Evolutionary conservation across 352 stramenopile genomes (phyloP).

Genomic region (Peronospora farinosa): DNA sequence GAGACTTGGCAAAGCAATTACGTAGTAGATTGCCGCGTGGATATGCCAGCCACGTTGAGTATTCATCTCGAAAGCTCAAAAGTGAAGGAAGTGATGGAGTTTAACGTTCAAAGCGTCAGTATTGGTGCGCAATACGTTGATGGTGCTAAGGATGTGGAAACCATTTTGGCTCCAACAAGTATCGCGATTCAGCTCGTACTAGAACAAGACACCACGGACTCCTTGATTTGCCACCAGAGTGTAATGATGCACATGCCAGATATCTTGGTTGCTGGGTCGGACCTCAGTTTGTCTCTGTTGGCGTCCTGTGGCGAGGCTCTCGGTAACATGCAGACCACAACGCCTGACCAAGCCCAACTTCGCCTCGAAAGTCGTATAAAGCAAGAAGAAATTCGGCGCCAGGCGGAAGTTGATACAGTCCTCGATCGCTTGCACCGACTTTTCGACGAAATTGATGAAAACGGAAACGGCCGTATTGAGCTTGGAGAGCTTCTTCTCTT

Average conservation of each 20-base stretch:
- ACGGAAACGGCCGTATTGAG: slow-evolving; percentile 61
- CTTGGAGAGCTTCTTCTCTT: slow-evolving; percentile 54
- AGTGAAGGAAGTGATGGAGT: slow-evolving; percentile 39
- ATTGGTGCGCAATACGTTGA: slow-evolving; percentile 51
- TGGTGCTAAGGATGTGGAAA: slow-evolving; percentile 31
- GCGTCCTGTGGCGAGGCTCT: slow-evolving; percentile 49
- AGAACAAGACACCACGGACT: slow-evolving; percentile 39
- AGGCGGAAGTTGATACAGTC: slow-evolving; percentile 50
- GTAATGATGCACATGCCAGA: slow-evolving; percentile 59
- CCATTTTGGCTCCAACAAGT: slow-evolving; percentile 41
- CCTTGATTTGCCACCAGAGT: slow-evolving; percentile 38
- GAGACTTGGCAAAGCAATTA: slow-evolving; percentile 35
- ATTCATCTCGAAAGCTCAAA: slow-evolving; percentile 42
- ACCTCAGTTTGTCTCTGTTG: slow-evolving; percentile 60
- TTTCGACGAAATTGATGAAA: slow-evolving; percentile 69
- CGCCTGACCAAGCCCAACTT: slow-evolving; percentile 50
- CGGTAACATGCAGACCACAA: slow-evolving; percentile 48
- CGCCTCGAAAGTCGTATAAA: slow-evolving; percentile 48
- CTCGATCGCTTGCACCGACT: slow-evolving; percentile 49
- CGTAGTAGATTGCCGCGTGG: slow-evolving; percentile 48
- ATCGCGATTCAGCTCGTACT: slow-evolving; percentile 45
- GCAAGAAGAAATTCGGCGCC: slow-evolving; percentile 42
- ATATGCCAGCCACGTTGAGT: slow-evolving; percentile 41
- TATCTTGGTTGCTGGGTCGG: slow-evolving; percentile 55
- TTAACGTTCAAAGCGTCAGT: slow-evolving; percentile 46